Base-by-base conservation (phyloP, 108 stramenopile genomes). In the Fistulifera pelliculosa region DNA sequence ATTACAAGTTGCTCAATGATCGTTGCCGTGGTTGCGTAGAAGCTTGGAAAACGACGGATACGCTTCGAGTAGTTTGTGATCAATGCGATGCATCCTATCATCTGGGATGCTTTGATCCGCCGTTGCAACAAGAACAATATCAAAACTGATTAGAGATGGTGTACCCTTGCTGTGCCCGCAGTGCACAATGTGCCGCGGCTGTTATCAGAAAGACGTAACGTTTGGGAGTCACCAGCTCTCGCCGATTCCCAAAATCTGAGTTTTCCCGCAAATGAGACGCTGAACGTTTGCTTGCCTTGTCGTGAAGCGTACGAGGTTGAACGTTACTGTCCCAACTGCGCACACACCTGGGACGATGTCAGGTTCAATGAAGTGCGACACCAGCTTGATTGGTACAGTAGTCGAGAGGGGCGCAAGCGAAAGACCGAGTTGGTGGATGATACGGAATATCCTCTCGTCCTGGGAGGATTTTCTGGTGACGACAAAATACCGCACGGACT, bases 321-420 rank as follows among this genome's bases (percentile, higher is more conserved):
- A 11, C 60, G 67, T 42, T 85, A 49, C 48, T 85, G 84, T 40
- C 71, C 74, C 25, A 68, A 74, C 24, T 85, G 84, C 41, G 74
- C 69, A 4, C 77, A 76, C 47, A 53, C 71, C 11, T 81, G 74
- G 75, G 69, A 85, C 49, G 84, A 78, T 28, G 57, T 52, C 0
- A 70, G 61, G 23, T 80, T 77, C 41, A 64, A 80, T 52, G 55
- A 73, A 25, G 80, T 71, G 17, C 68, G 62, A 47, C 49, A 57
- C 23, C 72, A 72, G 43, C 59, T 71, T 45, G 63, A 66, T 24
- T 48, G 55, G 26, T 22, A 57, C 19, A 26, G 23, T 21, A 56
- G 67, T n/a, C n/a, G n/a, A n/a, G n/a, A n/a, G n/a, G n/a, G n/a
- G n/a, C n/a, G n/a, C n/a, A n/a, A 70, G 22, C 76, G 74, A 52